Percentiles rank a stretch among this genome's conserved stretches.
phyloP scores from a whole-genome alignment of 768 basidiomycete species.

The Calocybe gangraenosa region DNA sequence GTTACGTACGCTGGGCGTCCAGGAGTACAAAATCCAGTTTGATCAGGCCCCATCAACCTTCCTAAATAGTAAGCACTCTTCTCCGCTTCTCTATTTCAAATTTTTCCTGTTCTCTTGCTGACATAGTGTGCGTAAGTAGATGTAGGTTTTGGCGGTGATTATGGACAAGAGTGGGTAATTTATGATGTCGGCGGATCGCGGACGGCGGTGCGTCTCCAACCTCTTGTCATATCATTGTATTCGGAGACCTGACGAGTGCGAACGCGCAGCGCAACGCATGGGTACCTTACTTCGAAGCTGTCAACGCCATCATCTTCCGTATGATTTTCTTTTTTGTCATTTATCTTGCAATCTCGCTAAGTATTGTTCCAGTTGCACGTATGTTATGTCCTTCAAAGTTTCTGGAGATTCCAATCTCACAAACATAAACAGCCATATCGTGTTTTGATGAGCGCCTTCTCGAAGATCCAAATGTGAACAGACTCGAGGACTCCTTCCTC shows the following conservation, averaged over 20 bases:
- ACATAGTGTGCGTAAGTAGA: conserved; percentile 1
- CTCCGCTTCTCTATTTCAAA: not conserved
- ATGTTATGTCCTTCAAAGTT: conserved; percentile 26
- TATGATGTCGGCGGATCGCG: conserved; percentile 70
- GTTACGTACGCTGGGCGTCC: conserved; percentile 64
- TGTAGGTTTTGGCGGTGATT: conserved; percentile 20
- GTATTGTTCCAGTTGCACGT: conserved; percentile 42
- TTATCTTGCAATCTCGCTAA: conserved; percentile 22
- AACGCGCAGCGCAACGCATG: conserved; percentile 61
- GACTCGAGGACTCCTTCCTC: conserved; percentile 68
- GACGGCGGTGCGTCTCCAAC: conserved; percentile 36
- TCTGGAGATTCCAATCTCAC: not conserved
- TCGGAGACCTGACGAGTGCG: not conserved
- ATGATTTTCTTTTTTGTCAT: conserved; percentile 37
- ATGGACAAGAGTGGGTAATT: conserved; percentile 55
- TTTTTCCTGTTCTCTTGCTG: not conserved
- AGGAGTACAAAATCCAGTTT: conserved; percentile 59
- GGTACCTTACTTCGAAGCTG: conserved; percentile 69
- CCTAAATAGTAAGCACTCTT: conserved; percentile 6
- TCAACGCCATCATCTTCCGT: conserved; percentile 76
- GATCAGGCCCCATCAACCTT: conserved; percentile 30
- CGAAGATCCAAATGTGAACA: conserved; percentile 61
- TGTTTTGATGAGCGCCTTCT: conserved; percentile 41
- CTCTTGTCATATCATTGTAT: not conserved
- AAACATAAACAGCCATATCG: conserved; percentile 30